Evolutionary conservation across 2,329 filamentous ascomycete genomes (phyloP).

Genomic region (Pseudogymnoascus sp.): DNA sequence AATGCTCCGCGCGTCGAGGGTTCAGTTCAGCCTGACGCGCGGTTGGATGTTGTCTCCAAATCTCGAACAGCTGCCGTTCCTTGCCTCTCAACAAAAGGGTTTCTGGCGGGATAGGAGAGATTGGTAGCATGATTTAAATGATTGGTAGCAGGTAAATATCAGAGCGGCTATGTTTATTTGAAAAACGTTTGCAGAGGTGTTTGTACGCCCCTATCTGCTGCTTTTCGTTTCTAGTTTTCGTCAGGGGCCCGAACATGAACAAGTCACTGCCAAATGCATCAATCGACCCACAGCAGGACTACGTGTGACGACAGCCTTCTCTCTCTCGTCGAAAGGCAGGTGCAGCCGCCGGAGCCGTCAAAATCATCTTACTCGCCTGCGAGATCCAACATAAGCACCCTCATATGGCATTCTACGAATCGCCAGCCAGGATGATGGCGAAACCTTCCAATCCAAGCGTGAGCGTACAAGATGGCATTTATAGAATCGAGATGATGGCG

Average conservation of each 20-base stretch:
- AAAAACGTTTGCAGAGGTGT: constrained; percentile 2
- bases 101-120: background rate
- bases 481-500: background rate
- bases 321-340: background rate
- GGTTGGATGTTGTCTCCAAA: background rate
- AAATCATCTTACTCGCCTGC: background rate
- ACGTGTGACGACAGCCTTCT: background rate
- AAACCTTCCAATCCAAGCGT: background rate
- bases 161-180: background rate
- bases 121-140: background rate
- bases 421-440: background rate
- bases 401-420: background rate
- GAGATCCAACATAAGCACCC: background rate
- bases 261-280: constrained; percentile 2
- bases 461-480: background rate
- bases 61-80: background rate
- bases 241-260: background rate
- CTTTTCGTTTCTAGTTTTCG: constrained; percentile 8
- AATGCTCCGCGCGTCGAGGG: background rate
- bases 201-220: constrained; percentile 3
- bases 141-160: background rate
- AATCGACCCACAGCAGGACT: background rate
- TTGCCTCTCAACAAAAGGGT: background rate
- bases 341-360: background rate
- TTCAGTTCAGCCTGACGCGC: background rate